Percentiles rank a stretch among this genome's conserved stretches.
These are phyloP conservation scores for Melaleuca alternifolia DNA, from an alignment of 345 rosid genomes.

Conservation along the genomic window DNA sequence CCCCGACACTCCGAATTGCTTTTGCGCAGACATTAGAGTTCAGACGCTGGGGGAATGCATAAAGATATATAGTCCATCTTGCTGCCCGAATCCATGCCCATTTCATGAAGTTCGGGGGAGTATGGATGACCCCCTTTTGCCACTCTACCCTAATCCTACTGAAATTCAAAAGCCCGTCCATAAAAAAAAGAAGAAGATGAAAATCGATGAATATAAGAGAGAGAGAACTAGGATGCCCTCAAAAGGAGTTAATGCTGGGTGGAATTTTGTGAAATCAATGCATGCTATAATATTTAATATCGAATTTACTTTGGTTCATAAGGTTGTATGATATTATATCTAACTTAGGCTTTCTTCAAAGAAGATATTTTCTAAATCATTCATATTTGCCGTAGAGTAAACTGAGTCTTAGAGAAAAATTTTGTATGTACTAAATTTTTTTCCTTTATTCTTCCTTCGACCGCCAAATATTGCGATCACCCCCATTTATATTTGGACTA, in stretches of 20 bases:
- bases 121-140: background rate
- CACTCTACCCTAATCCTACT: background rate
- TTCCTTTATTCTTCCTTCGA: background rate
- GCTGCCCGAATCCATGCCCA: background rate
- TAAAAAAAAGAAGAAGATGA: background rate
- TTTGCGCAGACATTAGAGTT: too few species aligned
- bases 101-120: background rate
- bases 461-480: background rate
- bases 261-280: background rate
- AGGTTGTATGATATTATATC: background rate
- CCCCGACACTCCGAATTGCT: too few species aligned
- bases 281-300: rapidly evolving
- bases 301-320: background rate
- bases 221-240: background rate
- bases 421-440: background rate
- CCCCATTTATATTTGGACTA: background rate
- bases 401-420: background rate
- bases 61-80: too few species aligned
- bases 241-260: too few species aligned
- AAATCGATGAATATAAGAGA: background rate
- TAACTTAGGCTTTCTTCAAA: background rate
- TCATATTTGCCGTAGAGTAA: too few species aligned
- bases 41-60: too few species aligned
- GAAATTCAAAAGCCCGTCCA: background rate
- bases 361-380: too few species aligned